A percentile compares a stretch with the other conserved stretches of the same genome.
Conservation (phyloP, 495 filamentous ascomycete species). For the Schizothecium vesticola region DNA sequence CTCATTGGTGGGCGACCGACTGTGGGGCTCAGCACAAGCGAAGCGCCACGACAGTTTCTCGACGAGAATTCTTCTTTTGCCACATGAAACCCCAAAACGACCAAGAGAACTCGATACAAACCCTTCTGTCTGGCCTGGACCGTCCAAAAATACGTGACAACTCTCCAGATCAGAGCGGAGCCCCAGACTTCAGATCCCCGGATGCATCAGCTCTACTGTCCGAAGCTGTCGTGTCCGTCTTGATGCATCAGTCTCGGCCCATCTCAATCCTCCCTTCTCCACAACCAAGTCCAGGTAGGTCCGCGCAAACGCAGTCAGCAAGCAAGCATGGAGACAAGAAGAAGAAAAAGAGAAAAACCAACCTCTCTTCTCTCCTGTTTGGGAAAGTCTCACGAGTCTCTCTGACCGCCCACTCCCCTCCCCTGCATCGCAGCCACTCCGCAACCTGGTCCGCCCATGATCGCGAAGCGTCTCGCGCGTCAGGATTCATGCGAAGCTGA, state of each 20-base stretch:
- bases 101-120: not conserved
- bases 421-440: not conserved
- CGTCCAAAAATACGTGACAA: not conserved
- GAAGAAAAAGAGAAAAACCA: not conserved
- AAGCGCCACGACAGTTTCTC: not conserved
- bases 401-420: not conserved
- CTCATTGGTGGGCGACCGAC: slow-evolving; percentile 2
- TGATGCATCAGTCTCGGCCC: not conserved
- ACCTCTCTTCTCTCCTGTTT: not conserved
- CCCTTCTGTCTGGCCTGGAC: not conserved
- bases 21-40: not conserved
- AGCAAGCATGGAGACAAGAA: not conserved
- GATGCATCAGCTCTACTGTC: not conserved
- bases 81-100: slow-evolving; percentile 14
- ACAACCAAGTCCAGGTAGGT: not conserved
- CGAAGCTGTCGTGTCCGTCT: not conserved
- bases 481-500: slow-evolving; percentile 14
- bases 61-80: not conserved
- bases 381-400: not conserved
- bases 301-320: not conserved
- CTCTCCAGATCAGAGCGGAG: not conserved
- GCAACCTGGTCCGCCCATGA: not conserved
- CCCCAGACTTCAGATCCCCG: not conserved
- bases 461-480: slow-evolving; percentile 16
- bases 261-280: not conserved